Base-by-base conservation (phyloP, 2,329 filamentous ascomycete species). In the Ceratocystis eucalypticola region DNA sequence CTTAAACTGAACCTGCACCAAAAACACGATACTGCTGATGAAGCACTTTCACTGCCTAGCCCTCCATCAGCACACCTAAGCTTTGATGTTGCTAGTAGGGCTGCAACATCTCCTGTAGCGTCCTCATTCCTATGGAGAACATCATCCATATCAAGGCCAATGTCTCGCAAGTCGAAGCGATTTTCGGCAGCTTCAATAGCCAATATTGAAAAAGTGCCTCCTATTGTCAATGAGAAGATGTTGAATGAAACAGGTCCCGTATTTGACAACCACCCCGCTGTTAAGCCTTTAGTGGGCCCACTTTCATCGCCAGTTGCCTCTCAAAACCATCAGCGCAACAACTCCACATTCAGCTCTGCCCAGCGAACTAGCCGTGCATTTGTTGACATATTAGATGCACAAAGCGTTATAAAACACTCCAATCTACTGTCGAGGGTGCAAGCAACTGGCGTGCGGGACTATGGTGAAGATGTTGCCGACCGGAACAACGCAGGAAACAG, bases 381-480 rank as follows among this genome's bases (percentile, higher is more conserved):
- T 61, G 77, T 85, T 61, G 82, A 86, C 69, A 72, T 86, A 0
- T 75, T 86, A 1, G 84, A 86, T 69, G 83, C 83, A 0, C 80
- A 83, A 68, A 80, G 81, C 0, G 79, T 77, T 30, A 75, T 85
- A 48, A 78, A 73, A 33, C 77, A 78, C 0, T 74, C 76, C 1
- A 77, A 82, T 68, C 84, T 84, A 69, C 74, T 75, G 61, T 74
- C 75, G 8, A 76, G 82, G 17, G 70, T 84, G 2, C 73, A 78
- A 65, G 82, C 82, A 0, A 71, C 80, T 0, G 83, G 82, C 1
- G 75, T 76, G 0, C 77, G 78, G 55, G 79, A 82, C 62, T 86
- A 84, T 69, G 84, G 81, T n/a, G 85, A 88, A 71, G 84, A 86
- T 71, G 83, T 87, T 1, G 84, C 83, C 1, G 83, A 86, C 69